Conservation (phyloP, 257 asterid species). For the Nyctanthes arbortristis region DNA sequence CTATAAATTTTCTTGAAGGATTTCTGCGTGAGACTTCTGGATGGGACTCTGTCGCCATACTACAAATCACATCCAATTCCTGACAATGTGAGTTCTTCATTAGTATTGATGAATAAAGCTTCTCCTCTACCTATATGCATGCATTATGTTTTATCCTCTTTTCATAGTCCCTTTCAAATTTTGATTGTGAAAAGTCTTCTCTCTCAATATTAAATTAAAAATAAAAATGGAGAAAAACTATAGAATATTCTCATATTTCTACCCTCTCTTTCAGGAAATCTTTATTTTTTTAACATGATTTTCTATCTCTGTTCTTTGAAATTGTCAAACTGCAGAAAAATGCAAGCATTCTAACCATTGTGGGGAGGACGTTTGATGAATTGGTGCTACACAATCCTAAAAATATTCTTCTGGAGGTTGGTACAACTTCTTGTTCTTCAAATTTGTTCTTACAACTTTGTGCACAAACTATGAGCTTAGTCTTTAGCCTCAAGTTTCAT, state of each 20-base stretch:
- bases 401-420: slow-evolving; percentile 81
- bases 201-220: too few relatives aligned
- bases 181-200: background rate
- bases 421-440: slow-evolving; percentile 18
- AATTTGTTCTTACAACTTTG: too few relatives aligned
- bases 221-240: background rate
- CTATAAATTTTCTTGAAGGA: slow-evolving; percentile 53
- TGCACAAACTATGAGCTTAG: too few relatives aligned
- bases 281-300: background rate
- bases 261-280: background rate
- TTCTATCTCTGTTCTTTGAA: background rate
- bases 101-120: background rate
- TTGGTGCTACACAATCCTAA: slow-evolving; percentile 56
- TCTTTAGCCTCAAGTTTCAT: background rate
- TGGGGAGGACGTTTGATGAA: slow-evolving; percentile 87
- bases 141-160: background rate
- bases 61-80: slow-evolving; percentile 81
- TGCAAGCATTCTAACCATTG: slow-evolving; percentile 58
- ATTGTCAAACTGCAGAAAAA: slow-evolving; percentile 57
- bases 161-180: background rate
- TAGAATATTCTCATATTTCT: background rate
- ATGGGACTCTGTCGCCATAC: slow-evolving; percentile 59
- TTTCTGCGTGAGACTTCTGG: slow-evolving; percentile 59
- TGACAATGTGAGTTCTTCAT: slow-evolving; percentile 64
- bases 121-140: too few relatives aligned